Evolutionary conservation across 352 stramenopile species (phyloP).

Genomic region (Globisporangium spinosum): DNA sequence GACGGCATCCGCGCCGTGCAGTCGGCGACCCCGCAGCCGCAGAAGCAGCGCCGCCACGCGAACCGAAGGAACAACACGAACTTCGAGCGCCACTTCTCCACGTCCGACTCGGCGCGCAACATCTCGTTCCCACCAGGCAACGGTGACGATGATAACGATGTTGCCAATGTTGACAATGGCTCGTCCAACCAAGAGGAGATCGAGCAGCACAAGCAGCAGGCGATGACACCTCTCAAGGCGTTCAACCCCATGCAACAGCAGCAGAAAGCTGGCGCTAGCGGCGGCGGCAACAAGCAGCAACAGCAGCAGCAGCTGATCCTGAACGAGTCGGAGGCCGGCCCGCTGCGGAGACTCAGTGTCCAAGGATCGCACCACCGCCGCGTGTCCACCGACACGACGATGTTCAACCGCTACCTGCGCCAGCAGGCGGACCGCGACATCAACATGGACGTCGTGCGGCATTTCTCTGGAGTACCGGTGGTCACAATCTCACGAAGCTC

Average conservation of each 20-base stretch:
- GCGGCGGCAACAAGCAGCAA: slow-evolving; percentile 13
- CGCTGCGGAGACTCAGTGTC: slow-evolving; percentile 45
- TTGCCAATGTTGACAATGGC: slow-evolving; percentile 18
- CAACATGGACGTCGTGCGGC: slow-evolving; percentile 42
- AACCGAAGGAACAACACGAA: slow-evolving; percentile 24
- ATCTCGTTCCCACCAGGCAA: slow-evolving; percentile 14
- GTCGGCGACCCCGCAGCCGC: slow-evolving; percentile 44
- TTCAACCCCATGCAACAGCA: slow-evolving; percentile 21
- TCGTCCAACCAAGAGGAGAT: slow-evolving; percentile 34
- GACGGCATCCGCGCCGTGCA: slow-evolving; percentile 17
- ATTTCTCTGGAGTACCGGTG: slow-evolving; percentile 49
- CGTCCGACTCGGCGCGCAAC: slow-evolving; percentile 22
- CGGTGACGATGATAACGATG: slow-evolving; percentile 7
- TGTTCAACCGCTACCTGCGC: slow-evolving; percentile 56
- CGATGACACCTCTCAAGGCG: slow-evolving; percentile 10
- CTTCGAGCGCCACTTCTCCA: slow-evolving; percentile 23
- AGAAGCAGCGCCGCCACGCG: slow-evolving; percentile 27
- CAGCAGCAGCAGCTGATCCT: slow-evolving; percentile 15
- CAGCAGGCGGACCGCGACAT: slow-evolving; percentile 63
- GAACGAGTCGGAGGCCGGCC: slow-evolving; percentile 41
- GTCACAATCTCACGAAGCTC: slow-evolving; percentile 32
- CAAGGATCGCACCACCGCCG: slow-evolving; percentile 64
- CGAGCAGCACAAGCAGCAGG: slow-evolving; percentile 10
- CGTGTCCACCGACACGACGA: slow-evolving; percentile 68
- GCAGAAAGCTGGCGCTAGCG: not conserved